These are phyloP conservation scores for Termitomyces sp. DNA, from an alignment of 768 basidiomycete genomes.

Conservation along the genomic window DNA sequence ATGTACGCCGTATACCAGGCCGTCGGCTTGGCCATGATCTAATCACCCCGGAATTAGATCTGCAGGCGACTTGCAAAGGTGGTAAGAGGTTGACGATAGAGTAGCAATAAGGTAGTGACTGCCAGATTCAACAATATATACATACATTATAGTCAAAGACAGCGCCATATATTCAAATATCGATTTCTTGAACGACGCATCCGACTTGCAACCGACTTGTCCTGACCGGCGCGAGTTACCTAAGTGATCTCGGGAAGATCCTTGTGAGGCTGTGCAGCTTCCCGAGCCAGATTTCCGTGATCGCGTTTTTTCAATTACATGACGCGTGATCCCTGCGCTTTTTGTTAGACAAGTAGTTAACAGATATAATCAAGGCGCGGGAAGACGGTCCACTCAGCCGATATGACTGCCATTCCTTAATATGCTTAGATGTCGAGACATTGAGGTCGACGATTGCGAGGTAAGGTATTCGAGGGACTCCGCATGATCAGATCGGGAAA, in stretches of 20 bases:
- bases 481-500: background rate
- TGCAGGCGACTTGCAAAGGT: background rate
- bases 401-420: background rate
- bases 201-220: no score
- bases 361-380: background rate
- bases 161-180: background rate
- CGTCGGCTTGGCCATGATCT: background rate
- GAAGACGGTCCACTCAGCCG: background rate
- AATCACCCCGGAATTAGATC: background rate
- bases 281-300: background rate
- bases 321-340: slow-evolving; percentile 1
- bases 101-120: background rate
- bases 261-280: background rate
- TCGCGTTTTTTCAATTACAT: background rate
- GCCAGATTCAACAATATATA: no score
- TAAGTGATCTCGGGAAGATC: background rate
- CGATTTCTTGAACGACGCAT: no score
- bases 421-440: background rate
- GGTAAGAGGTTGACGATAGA: no score
- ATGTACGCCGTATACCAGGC: background rate
- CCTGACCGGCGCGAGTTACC: background rate
- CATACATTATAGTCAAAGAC: no score
- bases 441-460: background rate
- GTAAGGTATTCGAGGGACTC: background rate
- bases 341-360: background rate